Percentiles rank a stretch among this genome's conserved stretches.
phyloP scores from a whole-genome alignment of 768 basidiomycete species.

The Pisolithus marmoratus region DNA sequence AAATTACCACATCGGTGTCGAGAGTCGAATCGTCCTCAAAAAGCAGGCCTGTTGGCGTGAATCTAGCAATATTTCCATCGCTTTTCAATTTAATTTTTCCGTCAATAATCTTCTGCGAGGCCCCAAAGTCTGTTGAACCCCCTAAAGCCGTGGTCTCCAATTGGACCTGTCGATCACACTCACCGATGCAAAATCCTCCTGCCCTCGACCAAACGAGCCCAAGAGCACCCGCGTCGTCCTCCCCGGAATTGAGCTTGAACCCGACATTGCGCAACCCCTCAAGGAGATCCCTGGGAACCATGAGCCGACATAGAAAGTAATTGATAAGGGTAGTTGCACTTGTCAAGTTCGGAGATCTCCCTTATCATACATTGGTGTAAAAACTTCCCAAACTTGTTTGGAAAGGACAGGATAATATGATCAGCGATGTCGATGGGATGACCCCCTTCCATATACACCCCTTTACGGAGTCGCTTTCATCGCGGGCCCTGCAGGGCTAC shows the following conservation, averaged over 20 bases:
- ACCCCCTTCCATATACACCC: constrained; percentile 39
- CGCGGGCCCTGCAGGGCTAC: constrained; percentile 11
- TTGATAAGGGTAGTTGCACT: constrained; percentile 26
- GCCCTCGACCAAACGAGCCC: constrained; percentile 41
- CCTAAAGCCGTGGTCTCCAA: not conserved
- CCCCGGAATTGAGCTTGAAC: constrained; percentile 49
- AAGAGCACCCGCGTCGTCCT: constrained; percentile 46
- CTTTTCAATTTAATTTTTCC: constrained; percentile 45
- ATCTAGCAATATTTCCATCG: constrained; percentile 35
- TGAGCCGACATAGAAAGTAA: not conserved
- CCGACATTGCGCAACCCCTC: constrained; percentile 53
- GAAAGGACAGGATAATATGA: constrained; percentile 44
- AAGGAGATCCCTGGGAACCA: constrained; percentile 37
- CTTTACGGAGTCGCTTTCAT: constrained; percentile 10
- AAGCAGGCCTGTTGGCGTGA: constrained; percentile 34
- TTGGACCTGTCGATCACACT: not conserved
- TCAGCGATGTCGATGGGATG: constrained; percentile 50
- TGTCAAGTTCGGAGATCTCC: constrained; percentile 50
- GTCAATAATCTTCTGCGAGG: constrained; percentile 37
- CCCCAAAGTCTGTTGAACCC: constrained; percentile 30
- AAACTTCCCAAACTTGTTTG: constrained; percentile 23
- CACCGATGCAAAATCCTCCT: constrained; percentile 68
- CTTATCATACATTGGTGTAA: constrained; percentile 33
- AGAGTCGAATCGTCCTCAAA: constrained; percentile 39
- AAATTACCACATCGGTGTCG: constrained; percentile 43